Conservation (phyloP, 164 flowering plant genomes). For the Vitis rotundifolia region DNA sequence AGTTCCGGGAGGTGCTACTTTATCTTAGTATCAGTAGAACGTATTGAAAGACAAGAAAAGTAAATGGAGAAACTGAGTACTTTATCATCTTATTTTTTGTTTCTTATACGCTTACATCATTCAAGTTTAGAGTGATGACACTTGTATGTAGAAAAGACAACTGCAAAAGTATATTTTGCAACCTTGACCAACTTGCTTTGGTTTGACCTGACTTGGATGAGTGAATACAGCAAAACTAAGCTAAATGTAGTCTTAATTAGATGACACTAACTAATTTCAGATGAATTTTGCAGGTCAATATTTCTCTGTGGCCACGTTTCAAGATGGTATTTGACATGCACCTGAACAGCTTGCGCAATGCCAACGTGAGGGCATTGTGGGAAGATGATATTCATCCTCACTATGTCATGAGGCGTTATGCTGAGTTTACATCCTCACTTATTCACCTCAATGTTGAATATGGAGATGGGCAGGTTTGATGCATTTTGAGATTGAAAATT, state of each 20-base stretch:
- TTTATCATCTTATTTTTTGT: no score
- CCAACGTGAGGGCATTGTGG: constrained; percentile 85
- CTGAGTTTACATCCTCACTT: constrained; percentile 95
- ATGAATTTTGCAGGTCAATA: constrained; percentile 70
- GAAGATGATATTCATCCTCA: constrained; percentile 99
- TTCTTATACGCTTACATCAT: no score
- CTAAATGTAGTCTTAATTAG: neutral
- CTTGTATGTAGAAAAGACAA: no score
- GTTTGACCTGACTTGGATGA: no score
- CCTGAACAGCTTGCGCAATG: constrained; percentile 85
- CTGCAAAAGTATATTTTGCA: no score
- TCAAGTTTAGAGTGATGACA: no score
- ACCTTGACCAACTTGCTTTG: no score
- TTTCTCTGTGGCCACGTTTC: constrained; percentile 95
- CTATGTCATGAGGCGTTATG: constrained; percentile 97
- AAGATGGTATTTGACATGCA: constrained; percentile 99
- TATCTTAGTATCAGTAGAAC: neutral
- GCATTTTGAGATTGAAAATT: neutral
- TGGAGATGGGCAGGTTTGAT: constrained; percentile 94
- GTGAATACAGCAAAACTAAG: no score
- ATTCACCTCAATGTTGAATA: constrained; percentile 88
- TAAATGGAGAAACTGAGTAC: no score
- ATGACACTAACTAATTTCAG: neutral
- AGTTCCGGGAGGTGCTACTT: neutral
- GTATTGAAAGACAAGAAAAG: neutral